These are phyloP conservation scores for Ophiostoma montium DNA, from an alignment of 2,329 filamentous ascomycete species.

Conservation along the genomic window DNA sequence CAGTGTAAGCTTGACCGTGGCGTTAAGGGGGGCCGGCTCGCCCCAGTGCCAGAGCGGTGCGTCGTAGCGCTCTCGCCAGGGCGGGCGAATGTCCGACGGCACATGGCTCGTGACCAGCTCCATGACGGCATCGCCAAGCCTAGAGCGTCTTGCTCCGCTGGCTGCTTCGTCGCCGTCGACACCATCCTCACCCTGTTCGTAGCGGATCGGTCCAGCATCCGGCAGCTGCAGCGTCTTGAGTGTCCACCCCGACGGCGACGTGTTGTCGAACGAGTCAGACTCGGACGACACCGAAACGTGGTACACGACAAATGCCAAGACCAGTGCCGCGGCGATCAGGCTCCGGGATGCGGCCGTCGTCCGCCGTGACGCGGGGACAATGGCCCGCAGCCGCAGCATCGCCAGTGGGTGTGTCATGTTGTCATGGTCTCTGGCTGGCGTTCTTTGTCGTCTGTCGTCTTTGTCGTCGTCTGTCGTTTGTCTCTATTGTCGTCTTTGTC, in stretches of 20 bases:
- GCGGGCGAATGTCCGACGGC: constrained; percentile 1
- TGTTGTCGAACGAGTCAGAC: no score
- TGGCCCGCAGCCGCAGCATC: not conserved
- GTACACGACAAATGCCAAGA: not conserved
- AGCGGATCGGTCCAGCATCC: not conserved
- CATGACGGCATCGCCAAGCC: constrained; percentile 2
- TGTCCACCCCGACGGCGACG: no score
- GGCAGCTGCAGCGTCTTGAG: not conserved
- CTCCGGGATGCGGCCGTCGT: not conserved
- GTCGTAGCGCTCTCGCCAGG: constrained; percentile 5
- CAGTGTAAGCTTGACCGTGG: constrained; percentile 2
- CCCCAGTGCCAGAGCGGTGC: constrained; percentile 7
- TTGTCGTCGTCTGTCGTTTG: no score
- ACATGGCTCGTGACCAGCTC: constrained; percentile 1
- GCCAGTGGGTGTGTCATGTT: not conserved
- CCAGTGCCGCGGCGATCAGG: not conserved
- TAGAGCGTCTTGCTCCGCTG: not conserved
- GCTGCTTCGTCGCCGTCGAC: not conserved
- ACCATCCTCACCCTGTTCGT: not conserved
- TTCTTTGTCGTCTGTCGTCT: no score
- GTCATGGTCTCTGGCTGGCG: not conserved
- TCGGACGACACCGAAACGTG: not conserved
- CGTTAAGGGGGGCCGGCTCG: constrained; percentile 1
- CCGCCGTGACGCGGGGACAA: not conserved
- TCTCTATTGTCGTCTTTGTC: no score